Conservation (phyloP, 2,329 filamentous ascomycete genomes). For the Trichothecium roseum region DNA sequence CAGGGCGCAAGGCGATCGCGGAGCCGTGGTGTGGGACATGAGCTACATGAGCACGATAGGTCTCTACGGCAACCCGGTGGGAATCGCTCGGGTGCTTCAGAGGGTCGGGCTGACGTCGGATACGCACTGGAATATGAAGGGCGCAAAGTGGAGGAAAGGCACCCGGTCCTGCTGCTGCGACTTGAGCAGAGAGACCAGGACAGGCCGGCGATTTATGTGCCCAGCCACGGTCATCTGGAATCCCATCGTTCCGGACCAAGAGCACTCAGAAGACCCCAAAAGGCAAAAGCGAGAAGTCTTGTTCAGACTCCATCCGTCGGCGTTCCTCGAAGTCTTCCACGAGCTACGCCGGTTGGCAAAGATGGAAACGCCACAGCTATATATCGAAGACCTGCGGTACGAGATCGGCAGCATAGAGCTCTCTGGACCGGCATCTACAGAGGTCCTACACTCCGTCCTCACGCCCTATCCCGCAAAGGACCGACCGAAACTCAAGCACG, state of each 20-base stretch:
- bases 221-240: constrained; percentile 72
- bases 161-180: constrained; percentile 37
- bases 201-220: constrained; percentile 49
- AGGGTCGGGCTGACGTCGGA: constrained; percentile 52
- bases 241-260: constrained; percentile 23
- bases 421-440: constrained; percentile 62
- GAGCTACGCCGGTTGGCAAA: constrained; percentile 48
- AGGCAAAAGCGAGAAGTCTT: constrained; percentile 39
- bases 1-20: constrained; percentile 62
- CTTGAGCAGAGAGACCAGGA: constrained; percentile 39
- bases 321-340: constrained; percentile 60
- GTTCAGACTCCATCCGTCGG: constrained; percentile 72
- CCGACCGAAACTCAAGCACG: constrained; percentile 26
- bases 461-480: constrained; percentile 32
- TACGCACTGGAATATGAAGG: constrained; percentile 51
- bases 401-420: constrained; percentile 53
- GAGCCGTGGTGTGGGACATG: constrained; percentile 82
- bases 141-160: constrained; percentile 58
- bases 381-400: constrained; percentile 59
- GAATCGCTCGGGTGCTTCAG: constrained; percentile 56
- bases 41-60: constrained; percentile 88
- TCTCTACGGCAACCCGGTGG: constrained; percentile 55
- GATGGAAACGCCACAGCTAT: constrained; percentile 49
- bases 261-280: constrained; percentile 8
- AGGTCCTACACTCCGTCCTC: constrained; percentile 62